A percentile compares a stretch with the other conserved stretches of the same genome.
Evolutionary conservation across 176 grass and related monocot species (phyloP).

Genomic region (Juncus inflexus): DNA sequence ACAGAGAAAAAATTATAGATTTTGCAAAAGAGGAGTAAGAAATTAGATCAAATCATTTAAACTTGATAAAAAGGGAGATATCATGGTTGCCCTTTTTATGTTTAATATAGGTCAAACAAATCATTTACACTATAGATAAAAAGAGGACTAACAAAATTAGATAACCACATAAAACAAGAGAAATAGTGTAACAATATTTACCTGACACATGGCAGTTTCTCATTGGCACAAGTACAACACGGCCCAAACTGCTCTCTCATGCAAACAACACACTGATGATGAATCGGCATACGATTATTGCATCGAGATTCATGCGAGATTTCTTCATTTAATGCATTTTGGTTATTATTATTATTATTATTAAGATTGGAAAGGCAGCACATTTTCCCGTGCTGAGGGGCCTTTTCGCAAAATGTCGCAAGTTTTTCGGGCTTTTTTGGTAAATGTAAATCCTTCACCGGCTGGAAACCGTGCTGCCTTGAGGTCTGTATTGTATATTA

Average conservation of each 20-base stretch:
- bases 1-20: no score
- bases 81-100: neutral
- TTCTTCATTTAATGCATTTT: conserved; percentile 33
- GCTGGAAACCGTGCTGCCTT: conserved; percentile 37
- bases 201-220: conserved; percentile 57
- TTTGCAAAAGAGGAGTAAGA: no score
- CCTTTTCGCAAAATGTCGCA: conserved; percentile 39
- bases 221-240: conserved; percentile 35
- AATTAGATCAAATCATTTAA: no score
- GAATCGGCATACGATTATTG: conserved; percentile 39
- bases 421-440: conserved; percentile 41
- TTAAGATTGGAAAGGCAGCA: conserved; percentile 54
- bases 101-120: neutral
- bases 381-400: conserved; percentile 37
- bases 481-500: conserved; percentile 32
- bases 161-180: neutral
- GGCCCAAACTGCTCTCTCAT: conserved; percentile 36
- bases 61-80: no score
- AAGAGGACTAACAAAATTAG: conserved; percentile 6
- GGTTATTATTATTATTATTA: conserved; percentile 35
- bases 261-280: conserved; percentile 44
- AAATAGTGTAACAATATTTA: conserved; percentile 10
- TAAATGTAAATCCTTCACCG: conserved; percentile 38
- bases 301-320: conserved; percentile 44
- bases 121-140: neutral